These are phyloP conservation scores for Moricandia moricandioides DNA, from an alignment of 345 rosid species.

Conservation along the genomic window DNA sequence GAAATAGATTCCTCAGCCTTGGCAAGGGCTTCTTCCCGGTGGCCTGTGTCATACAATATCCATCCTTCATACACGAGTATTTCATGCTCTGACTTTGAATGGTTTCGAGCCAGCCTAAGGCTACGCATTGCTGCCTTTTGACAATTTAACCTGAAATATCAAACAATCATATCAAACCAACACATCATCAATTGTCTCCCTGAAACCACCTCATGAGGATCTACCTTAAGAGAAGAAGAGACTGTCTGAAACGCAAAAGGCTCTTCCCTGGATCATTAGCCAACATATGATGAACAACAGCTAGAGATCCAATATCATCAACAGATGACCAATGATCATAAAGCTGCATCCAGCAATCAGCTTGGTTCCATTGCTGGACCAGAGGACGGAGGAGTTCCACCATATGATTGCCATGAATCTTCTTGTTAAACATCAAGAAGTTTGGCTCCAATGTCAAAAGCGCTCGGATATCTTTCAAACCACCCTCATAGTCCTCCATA, in stretches of 20 bases:
- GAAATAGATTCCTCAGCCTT: conserved; percentile 88
- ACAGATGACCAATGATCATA: conserved; percentile 93
- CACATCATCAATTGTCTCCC: neutral
- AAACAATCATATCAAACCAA: neutral
- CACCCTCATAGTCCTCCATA: conserved; percentile 73
- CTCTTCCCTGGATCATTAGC: conserved; percentile 85
- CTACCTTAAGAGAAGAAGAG: conserved; percentile 73
- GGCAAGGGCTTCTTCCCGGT: conserved; percentile 88
- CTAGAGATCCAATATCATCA: conserved; percentile 93
- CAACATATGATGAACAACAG: conserved; percentile 90
- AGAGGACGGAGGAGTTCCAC: conserved; percentile 69
- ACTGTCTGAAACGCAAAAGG: conserved; percentile 81
- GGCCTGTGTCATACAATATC: conserved; percentile 90
- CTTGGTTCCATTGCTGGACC: conserved; percentile 77
- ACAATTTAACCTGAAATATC: conserved; percentile 62
- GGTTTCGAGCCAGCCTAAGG: conserved; percentile 81
- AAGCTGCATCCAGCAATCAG: conserved; percentile 96
- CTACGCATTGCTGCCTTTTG: conserved; percentile 95
- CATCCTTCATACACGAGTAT: conserved; percentile 95
- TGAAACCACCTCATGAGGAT: conserved; percentile 4
- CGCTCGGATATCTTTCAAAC: conserved; percentile 76
- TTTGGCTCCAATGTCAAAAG: conserved; percentile 77
- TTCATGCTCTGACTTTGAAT: conserved; percentile 73
- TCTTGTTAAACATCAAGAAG: conserved; percentile 71
- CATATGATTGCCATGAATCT: conserved; percentile 63